Percentiles rank a stretch among this genome's conserved stretches.
These are phyloP conservation scores for Acidomyces sp. DNA, from an alignment of 495 filamentous ascomycete genomes.

Conservation along the genomic window DNA sequence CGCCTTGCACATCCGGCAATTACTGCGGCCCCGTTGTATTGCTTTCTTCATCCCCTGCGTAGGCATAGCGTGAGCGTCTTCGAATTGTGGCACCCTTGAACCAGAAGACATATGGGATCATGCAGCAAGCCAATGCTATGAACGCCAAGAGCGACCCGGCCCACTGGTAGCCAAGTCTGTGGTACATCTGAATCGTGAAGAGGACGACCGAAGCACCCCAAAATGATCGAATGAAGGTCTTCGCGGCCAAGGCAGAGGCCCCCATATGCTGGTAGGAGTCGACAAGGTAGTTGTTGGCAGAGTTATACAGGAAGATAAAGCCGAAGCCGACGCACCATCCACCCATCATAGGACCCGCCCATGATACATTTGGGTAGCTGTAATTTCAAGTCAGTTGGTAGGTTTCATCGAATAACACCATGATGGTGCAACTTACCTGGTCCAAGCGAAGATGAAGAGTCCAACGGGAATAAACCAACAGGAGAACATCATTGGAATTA, in stretches of 20 bases:
- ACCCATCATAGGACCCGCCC: slow-evolving; percentile 47
- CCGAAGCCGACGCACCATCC: slow-evolving; percentile 57
- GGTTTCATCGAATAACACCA: no score
- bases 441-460: slow-evolving; percentile 76
- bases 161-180: slow-evolving; percentile 28
- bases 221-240: slow-evolving; percentile 45
- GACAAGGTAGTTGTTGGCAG: slow-evolving; percentile 60
- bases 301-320: slow-evolving; percentile 52
- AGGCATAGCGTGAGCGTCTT: slow-evolving; percentile 51
- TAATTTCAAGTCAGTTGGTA: no score
- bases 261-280: slow-evolving; percentile 64
- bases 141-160: slow-evolving; percentile 29
- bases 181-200: slow-evolving; percentile 30
- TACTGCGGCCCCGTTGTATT: slow-evolving; percentile 7
- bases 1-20: not conserved
- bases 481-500: slow-evolving; percentile 78
- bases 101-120: slow-evolving; percentile 39
- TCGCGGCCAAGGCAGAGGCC: slow-evolving; percentile 54
- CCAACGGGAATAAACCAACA: slow-evolving; percentile 59
- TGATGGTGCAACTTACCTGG: no score
- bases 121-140: slow-evolving; percentile 23
- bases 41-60: slow-evolving; percentile 37
- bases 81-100: slow-evolving; percentile 58
- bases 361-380: slow-evolving; percentile 39
- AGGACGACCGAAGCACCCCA: slow-evolving; percentile 47